Evolutionary conservation across 345 rosid species (phyloP), one percentile per base, ranked within the genome.

Genomic region (Gossypium longicalyx): DNA sequence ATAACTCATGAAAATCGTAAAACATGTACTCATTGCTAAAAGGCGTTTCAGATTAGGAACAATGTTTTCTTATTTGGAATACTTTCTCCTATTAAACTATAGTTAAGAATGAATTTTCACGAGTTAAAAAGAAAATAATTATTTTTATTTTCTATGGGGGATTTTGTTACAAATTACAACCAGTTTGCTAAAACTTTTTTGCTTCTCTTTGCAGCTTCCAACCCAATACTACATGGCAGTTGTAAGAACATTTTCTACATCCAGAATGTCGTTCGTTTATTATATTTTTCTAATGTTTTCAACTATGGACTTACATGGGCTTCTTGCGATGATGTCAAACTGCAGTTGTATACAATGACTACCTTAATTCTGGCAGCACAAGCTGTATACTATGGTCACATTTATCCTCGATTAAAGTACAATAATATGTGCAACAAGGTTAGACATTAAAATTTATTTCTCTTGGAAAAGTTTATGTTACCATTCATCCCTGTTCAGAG

Each of bases 201-300:
- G 67, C 54, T 71, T 52, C 11, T 83, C 72, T 83, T 80, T 85
- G 89, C 97, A 93, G 98, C 98, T 93, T 78, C 97, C 97, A 29
- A 89, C 98, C 29, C 94, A 90, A 41, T 90, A 85, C 82, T 89
- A 90, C 80, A 89, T 82, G 88, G 98, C 97, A 77, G 19, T 88
- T 84, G 98, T 93, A 85, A 74, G 77, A 70, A 61, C 45, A 5
- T 67, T 70, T 22, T 58, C 60, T 53, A 49, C 3, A 29, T 34
- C 70, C 44, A 20, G 12, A 16, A 34, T 73, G 17, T 43, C 1
- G 11, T 51, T 29, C 34, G n/a, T 29, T 52, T 29, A 29, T 22
- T n/a, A 29, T 51, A 4, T 17, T 70, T 10, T 53, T 70, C 29
- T 70, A 29, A 29, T 67, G 34, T 27, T 71, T 60, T n/a, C 19